Base-by-base conservation (phyloP, 257 asterid genomes). In the Jasminum sambac region DNA sequence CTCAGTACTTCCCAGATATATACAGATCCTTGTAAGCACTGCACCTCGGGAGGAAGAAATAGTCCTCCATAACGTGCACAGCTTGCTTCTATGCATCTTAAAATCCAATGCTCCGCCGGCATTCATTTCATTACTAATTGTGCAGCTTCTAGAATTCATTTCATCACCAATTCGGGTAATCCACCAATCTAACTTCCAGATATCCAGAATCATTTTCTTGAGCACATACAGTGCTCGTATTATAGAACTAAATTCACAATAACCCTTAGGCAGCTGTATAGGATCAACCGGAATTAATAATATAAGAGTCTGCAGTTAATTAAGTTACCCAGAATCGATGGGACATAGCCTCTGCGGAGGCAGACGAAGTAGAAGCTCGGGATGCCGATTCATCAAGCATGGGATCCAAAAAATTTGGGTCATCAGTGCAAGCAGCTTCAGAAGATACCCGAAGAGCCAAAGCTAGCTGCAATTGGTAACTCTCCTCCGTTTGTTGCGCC, bases 401-500 rank as follows among this genome's bases (percentile, higher is more conserved):
- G 14, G 84, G 89, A 83, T 90, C 91, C 89, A 89, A 83, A 41
- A 91, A 88, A 81, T 91, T 85, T 30, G 97, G 96, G 77, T 90
- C 91, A 69, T 87, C 89, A 5, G 90, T 96, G 67, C 96, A 82
- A 0, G 94, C 78, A 55, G 98, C 98, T 76, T 91, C 97, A 5
- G 92, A 75, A 0, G 97, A 89, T n/a, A 95, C 85, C 63, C 98
- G 89, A 26, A 95, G 89, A 59, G 98, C 98, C 81, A 95, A 72
- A 12, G 97, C 95, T 84, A 91, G 76, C 86, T 91, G 99, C 86
- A 95, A 72, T 73, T 87, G 97, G 69, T 95, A 95, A 74, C 97
- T 91, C 89, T 95, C 98, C 83, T 89, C 99, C 75, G 96, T 95
- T 87, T 91, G 97, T 83, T 82, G 97, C 43, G 99, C 98, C 99